Base-by-base conservation (phyloP, 371 early-diverging fungal species). In the Lichtheimia ramosa region DNA sequence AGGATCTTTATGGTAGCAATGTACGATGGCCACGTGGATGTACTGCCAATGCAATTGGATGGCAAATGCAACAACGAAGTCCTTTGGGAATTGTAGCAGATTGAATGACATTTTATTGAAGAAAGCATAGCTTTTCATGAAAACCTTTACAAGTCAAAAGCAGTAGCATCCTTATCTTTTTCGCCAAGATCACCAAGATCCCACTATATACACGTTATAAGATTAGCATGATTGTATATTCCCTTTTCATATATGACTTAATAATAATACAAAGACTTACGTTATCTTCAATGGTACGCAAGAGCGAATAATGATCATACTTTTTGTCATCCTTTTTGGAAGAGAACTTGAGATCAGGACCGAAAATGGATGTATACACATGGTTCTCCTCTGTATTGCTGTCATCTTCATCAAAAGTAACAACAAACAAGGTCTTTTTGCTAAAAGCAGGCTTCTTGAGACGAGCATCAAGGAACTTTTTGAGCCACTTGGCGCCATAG, bases 1-100 rank as follows among this genome's bases (percentile, higher is more conserved):
- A 77, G 34, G 54, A 15, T 5, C 61, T 80, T 3, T 85, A 85
- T 65, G 86, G 86, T 0, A 59, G 24, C 7, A 73, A 68, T 46
- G 74, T 74, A 51, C 72, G 83, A 16, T 85, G 84, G 85, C 88
- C 88, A 27, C 64, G 77, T 13, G 86, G 81, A 52, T 87, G 88
- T 55, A 71, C 68, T 49, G 78, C 81, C 8, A 41, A 21, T 50
- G 73, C 74, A 3, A 68, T 77, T 46, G 81, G 78, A 10, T 77
- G 81, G 78, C 74, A 74, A 60, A 73, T 69, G 15, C 78, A 81
- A 58, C 59, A 70, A 54, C 60, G 77, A 58, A 66, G 64, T 50
- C 55, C 59, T 5, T 13, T 77, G 23, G 76, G 81, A 7, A 50
- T 76, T 15, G 74, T 72, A 21, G 10, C 34, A 10, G 34, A 34